phyloP scores from a whole-genome alignment of 2,329 filamentous ascomycete genomes.

The Chrysosporium queenslandicum region DNA sequence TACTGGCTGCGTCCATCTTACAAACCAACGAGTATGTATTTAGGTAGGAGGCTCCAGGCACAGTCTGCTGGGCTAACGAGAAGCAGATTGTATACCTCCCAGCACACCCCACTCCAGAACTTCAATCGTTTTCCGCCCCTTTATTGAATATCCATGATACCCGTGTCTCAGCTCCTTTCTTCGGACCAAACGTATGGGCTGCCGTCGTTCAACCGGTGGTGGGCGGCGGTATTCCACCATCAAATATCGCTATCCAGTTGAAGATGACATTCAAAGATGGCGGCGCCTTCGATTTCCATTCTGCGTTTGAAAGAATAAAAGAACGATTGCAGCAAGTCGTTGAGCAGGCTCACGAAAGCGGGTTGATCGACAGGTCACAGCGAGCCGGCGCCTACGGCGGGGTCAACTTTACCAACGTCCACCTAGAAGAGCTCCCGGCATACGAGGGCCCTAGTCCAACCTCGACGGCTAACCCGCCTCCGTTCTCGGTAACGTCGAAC shows the following conservation, averaged over 20 bases:
- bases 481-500: constrained; percentile 3
- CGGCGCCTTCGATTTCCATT: constrained; percentile 85
- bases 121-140: constrained; percentile 82
- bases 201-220: constrained; percentile 69
- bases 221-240: constrained; percentile 69
- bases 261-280: constrained; percentile 89
- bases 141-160: constrained; percentile 81
- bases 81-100: constrained; percentile 78
- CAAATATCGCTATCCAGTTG: constrained; percentile 63
- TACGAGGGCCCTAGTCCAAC: constrained; percentile 56
- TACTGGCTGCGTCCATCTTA: constrained; percentile 67
- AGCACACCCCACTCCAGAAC: constrained; percentile 51
- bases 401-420: constrained; percentile 54
- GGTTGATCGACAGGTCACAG: constrained; percentile 31
- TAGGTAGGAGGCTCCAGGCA: neutral
- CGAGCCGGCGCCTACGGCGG: constrained; percentile 34
- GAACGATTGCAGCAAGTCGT: constrained; percentile 73
- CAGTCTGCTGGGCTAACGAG: constrained; percentile 2
- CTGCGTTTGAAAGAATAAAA: constrained; percentile 70
- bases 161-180: constrained; percentile 78
- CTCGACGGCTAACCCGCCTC: constrained; percentile 3
- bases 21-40: constrained; percentile 66
- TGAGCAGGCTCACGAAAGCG: constrained; percentile 60
- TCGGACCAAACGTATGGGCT: constrained; percentile 85
- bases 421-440: constrained; percentile 77